A percentile compares a stretch with the other conserved stretches of the same genome.
Conservation (phyloP, 441 rosid species). For the Aquilaria agallochum region DNA sequence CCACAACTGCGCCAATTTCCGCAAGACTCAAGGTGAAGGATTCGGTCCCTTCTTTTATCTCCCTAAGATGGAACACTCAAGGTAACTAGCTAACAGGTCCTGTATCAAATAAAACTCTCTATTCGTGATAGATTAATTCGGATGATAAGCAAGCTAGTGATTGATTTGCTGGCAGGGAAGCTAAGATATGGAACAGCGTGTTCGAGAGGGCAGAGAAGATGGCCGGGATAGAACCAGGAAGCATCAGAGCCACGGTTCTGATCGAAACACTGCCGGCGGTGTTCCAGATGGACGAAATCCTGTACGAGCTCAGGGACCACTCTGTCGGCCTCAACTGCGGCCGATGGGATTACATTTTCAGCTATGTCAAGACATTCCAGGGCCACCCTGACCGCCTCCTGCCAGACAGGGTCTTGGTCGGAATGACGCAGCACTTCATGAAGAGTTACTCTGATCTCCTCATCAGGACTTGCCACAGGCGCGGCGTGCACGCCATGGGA, state of each 20-base stretch:
- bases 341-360: conserved; percentile 94
- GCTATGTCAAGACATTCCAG: conserved; percentile 93
- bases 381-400: conserved; percentile 74
- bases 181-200: conserved; percentile 85
- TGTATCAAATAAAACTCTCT: background rate
- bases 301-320: conserved; percentile 78
- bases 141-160: background rate
- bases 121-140: too few species aligned
- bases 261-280: conserved; percentile 95
- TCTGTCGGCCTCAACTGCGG: conserved; percentile 91
- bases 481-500: conserved; percentile 95
- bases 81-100: conserved; percentile 25
- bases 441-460: conserved; percentile 90
- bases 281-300: conserved; percentile 93
- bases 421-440: conserved; percentile 95
- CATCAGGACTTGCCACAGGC: conserved; percentile 77
- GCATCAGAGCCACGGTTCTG: conserved; percentile 84
- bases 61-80: conserved; percentile 93
- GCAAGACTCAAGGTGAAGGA: conserved; percentile 66
- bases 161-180: conserved; percentile 59
- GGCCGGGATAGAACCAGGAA: conserved; percentile 79
- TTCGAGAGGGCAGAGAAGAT: conserved; percentile 85
- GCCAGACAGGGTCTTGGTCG: conserved; percentile 77
- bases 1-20: conserved; percentile 70
- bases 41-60: conserved; percentile 94